A percentile compares a stretch with the other conserved stretches of the same genome.
phyloP scores from a whole-genome alignment of 768 basidiomycete genomes.

The Macrolepiota albuminosa region DNA sequence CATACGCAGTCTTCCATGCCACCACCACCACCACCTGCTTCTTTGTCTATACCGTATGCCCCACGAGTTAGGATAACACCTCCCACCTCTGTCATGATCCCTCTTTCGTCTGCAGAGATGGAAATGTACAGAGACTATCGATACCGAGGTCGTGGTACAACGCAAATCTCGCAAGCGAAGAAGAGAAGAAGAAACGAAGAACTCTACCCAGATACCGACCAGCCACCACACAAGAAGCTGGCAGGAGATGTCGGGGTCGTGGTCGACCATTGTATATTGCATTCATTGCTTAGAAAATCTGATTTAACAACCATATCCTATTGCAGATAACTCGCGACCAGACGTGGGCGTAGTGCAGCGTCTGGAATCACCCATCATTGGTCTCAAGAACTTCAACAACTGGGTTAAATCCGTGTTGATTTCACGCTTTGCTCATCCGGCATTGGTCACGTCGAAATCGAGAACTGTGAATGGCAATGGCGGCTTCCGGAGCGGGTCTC shows the following conservation, averaged over 20 bases:
- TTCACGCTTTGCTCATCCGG: conserved; percentile 79
- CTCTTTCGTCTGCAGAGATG: conserved; percentile 60
- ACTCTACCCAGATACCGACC: conserved; percentile 31
- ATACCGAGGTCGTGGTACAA: conserved; percentile 52
- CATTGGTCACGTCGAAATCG: conserved; percentile 38
- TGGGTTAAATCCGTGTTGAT: conserved; percentile 99
- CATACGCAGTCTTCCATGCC: conserved; percentile 26
- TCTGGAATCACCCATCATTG: conserved; percentile 88
- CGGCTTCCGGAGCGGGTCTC: conserved; percentile 19
- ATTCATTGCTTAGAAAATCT: conserved; percentile 1
- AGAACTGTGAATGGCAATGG: conserved; percentile 18
- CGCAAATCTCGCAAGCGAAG: conserved; percentile 32
- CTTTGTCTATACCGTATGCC: conserved; percentile 52
- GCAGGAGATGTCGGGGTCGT: conserved; percentile 71
- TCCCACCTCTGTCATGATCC: conserved; percentile 55
- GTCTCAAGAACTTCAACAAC: conserved; percentile 97
- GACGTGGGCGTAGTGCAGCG: conserved; percentile 87
- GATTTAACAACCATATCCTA: neutral
- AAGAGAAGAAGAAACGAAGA: conserved; percentile 25
- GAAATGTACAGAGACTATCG: conserved; percentile 52
- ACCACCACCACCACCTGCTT: conserved; percentile 26
- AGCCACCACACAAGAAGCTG: conserved; percentile 44
- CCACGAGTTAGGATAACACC: conserved; percentile 60
- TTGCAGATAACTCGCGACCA: conserved; percentile 84
- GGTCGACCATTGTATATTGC: conserved; percentile 69